Conservation (phyloP, 768 basidiomycete genomes). For the Bullera alba region DNA sequence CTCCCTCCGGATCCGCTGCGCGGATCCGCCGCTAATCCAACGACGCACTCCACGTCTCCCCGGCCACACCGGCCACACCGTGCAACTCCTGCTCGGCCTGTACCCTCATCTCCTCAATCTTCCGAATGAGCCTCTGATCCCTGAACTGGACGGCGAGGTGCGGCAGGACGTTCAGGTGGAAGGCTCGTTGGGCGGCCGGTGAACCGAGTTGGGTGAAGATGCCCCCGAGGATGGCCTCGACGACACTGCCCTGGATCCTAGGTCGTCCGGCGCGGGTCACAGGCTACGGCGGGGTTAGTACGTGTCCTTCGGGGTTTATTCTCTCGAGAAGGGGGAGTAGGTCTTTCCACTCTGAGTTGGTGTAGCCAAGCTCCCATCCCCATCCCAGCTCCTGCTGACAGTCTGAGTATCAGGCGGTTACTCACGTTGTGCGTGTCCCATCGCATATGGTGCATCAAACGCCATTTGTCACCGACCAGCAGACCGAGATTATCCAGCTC, state of each 20-base stretch:
- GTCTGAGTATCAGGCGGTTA: background rate
- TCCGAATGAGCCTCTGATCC: no score
- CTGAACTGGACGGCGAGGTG: constrained; percentile 30
- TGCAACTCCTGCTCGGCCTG: no score
- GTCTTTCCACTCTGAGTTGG: no score
- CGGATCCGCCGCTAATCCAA: no score
- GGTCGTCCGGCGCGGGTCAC: constrained; percentile 4
- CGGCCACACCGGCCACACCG: no score
- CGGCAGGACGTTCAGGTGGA: constrained; percentile 39
- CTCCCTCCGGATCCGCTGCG: no score
- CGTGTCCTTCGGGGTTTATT: background rate
- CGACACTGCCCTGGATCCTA: constrained; percentile 27
- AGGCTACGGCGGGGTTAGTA: constrained; percentile 1
- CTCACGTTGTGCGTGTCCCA: constrained; percentile 20
- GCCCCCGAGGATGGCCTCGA: constrained; percentile 36
- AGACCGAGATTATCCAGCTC: constrained; percentile 39
- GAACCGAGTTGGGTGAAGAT: constrained; percentile 32
- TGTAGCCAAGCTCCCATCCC: no score
- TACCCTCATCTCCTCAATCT: no score
- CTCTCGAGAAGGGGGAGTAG: no score
- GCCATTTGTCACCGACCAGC: constrained; percentile 29
- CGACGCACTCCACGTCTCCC: no score
- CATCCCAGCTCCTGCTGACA: background rate
- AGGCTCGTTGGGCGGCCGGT: constrained; percentile 42
- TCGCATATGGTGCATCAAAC: constrained; percentile 30